Percentiles rank a stretch among this genome's conserved stretches.
phyloP scores from a whole-genome alignment of 805 yeast genomes.

The Saccharomycopsis malanga region DNA sequence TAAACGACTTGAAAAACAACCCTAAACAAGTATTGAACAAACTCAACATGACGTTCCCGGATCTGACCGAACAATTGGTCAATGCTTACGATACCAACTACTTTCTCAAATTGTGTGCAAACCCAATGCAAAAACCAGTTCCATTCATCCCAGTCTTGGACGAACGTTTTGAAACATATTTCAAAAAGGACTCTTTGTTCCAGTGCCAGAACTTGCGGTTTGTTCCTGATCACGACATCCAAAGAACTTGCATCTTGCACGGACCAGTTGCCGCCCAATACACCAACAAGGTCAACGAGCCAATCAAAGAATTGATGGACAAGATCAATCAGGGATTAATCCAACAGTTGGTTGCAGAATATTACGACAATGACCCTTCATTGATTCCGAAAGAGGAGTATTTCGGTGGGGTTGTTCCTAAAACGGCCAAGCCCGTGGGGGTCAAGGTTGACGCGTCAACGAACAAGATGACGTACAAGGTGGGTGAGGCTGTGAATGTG shows the following conservation, averaged over 20 bases:
- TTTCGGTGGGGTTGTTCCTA: slow-evolving; percentile 54
- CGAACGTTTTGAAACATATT: slow-evolving; percentile 89
- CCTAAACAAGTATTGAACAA: slow-evolving; percentile 57
- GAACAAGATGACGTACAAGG: slow-evolving; percentile 33
- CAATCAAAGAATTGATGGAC: slow-evolving; percentile 86
- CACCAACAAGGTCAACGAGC: slow-evolving; percentile 83
- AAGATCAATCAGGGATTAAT: slow-evolving; percentile 88
- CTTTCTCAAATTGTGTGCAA: slow-evolving; percentile 76
- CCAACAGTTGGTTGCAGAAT: slow-evolving; percentile 55
- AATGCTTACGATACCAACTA: slow-evolving; percentile 93
- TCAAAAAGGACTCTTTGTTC: slow-evolving; percentile 98
- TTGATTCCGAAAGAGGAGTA: slow-evolving; percentile 84
- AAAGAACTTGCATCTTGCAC: slow-evolving; percentile 97
- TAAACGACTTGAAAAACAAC: slow-evolving; percentile 55
- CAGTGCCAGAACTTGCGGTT: slow-evolving; percentile 96
- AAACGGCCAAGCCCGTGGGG: slow-evolving; percentile 24
- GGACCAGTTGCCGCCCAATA: slow-evolving; percentile 98
- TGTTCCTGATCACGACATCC: slow-evolving; percentile 92
- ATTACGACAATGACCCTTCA: slow-evolving; percentile 62
- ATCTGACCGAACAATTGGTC: slow-evolving; percentile 71
- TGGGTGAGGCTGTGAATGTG: slow-evolving; percentile 32
- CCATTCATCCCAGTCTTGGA: slow-evolving; percentile 96
- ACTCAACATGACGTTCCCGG: slow-evolving; percentile 64
- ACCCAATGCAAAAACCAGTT: slow-evolving; percentile 91
- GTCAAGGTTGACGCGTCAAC: slow-evolving; percentile 25